phyloP scores from a whole-genome alignment of 169 alveolate species.

The Plasmodium chabaudi region DNA sequence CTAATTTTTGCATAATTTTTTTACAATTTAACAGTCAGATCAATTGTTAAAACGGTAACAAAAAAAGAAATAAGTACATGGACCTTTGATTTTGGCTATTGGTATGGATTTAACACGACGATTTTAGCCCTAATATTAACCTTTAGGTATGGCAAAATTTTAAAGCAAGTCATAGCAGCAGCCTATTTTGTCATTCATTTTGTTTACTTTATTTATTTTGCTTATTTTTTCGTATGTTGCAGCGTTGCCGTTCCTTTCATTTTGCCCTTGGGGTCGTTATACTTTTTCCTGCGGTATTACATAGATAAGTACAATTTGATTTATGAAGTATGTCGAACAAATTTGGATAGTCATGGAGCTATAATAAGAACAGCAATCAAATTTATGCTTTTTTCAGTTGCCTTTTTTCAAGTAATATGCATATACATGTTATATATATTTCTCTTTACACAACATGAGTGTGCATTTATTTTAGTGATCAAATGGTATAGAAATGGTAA shows the following conservation, averaged over 20 bases:
- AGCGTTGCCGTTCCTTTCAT: slow-evolving; percentile 80
- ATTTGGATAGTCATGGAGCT: slow-evolving; percentile 85
- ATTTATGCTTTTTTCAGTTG: slow-evolving; percentile 85
- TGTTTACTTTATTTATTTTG: not conserved
- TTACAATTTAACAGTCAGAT: slow-evolving; percentile 14
- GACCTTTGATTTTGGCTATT: slow-evolving; percentile 86
- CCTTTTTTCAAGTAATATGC: slow-evolving; percentile 76
- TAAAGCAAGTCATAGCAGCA: not conserved
- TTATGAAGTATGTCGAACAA: slow-evolving; percentile 80
- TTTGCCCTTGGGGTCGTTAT: slow-evolving; percentile 81
- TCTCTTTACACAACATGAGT: not conserved
- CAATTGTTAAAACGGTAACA: slow-evolving; percentile 43
- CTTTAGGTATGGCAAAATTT: slow-evolving; percentile 78
- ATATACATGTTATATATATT: no score
- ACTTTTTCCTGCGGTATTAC: slow-evolving; percentile 83
- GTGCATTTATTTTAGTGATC: not conserved
- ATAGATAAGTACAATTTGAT: slow-evolving; percentile 85
- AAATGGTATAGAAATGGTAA: not conserved
- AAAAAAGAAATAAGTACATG: slow-evolving; percentile 69
- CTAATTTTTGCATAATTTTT: not conserved
- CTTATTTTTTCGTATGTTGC: not conserved
- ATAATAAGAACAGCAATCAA: slow-evolving; percentile 83
- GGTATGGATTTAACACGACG: slow-evolving; percentile 88
- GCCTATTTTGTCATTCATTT: not conserved
- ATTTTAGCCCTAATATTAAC: slow-evolving; percentile 82